Base-by-base conservation (phyloP, 2,329 filamentous ascomycete genomes). In the Alternaria consortialis region DNA sequence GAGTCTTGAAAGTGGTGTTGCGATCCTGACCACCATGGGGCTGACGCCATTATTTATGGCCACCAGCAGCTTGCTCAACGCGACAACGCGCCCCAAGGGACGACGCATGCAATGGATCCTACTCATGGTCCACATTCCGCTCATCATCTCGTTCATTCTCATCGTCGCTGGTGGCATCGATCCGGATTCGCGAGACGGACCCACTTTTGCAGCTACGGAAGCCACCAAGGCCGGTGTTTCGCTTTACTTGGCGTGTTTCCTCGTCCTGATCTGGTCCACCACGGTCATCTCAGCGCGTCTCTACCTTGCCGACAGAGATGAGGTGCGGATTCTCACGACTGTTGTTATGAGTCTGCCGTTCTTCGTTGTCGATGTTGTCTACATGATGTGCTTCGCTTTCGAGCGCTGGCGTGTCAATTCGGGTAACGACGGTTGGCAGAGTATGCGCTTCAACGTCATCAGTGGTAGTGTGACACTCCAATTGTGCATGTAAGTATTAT, bases 351-450 rank as follows among this genome's bases (percentile, higher is more conserved):
- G 75, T 47, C 62, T 77, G 23, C 75, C 74, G 1, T 77, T 77
- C 58, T 77, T 77, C 46, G 64, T 77, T 23, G 74, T 77, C 42
- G 72, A 77, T 46, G 70, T 77, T 27, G 74, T 77, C 20, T 77
- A 77, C 56, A 77, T 77, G 74, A 77, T 76, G 72, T 77, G 74
- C 48, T 77, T 77, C 53, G 75, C 75, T 6, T 77, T 75, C 27
- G 75, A 77, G 48, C 63, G 63, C 20, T 67, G 72, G 60, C 53
- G 23, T 6, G 42, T 50, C 7, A 50, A 63, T 15, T 60, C 66
- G 2, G 50, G 47, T 3, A 12, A 8, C 13, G 58, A 52, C 20
- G 58, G 53, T 4, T 66, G 60, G 59, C 51, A 66, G 6, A 52
- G 53, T 32, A 69, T 72, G 64, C 60, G 60, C 9, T 77, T 77